Base-by-base conservation (phyloP, 208 protist species). In the Trypanosoma mega region DNA sequence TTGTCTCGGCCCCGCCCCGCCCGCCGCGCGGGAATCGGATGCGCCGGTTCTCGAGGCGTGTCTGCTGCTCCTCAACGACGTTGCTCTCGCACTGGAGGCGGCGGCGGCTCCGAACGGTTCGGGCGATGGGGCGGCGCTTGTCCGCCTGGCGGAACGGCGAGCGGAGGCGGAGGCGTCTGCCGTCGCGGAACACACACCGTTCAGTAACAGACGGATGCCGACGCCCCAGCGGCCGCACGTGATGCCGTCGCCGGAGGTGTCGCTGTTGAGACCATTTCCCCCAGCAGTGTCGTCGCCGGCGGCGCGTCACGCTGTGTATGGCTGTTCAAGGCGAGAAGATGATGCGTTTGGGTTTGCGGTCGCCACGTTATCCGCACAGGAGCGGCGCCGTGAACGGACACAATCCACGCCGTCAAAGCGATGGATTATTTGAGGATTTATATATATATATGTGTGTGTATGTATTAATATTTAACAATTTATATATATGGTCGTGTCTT, bases 1-100 rank as follows among this genome's bases (percentile, higher is more conserved):
- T 18, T 70, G 55, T 21, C 21, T 70, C 34, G 34, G 34, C 9
- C 31, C 44, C 27, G 53, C 23, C 2, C 53, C 53, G 6, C 14
- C 23, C 2, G 26, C 49, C 2, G 6, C 61, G 18, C 20, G 27
- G 18, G 21, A 21, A 1, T 33, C 16, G 14, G 63, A 70, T 41
- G 37, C 47, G 20, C 26, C 63, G 2, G 23, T 63, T 14, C 34
- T 70, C 14, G 63, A 70, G 37, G 63, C 63, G 5, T 70, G 54
- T 56, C 30, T 70, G n/a, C 23, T 70, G 6, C 24, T 70, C 1
- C 41, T 70, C 31, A 50, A 39, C 18, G 55, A 70, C n/a, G 52
- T 60, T 3, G 27, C 18, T 16, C 8, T 24, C 20, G 24, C 2
- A 27, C n/a, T 55, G 21, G 21, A 30, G 26, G 3, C 9, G 2